Evolutionary conservation across 148 eudicot species (phyloP), one percentile per base, ranked within the genome.

Genomic region (Diospyros lotus): DNA sequence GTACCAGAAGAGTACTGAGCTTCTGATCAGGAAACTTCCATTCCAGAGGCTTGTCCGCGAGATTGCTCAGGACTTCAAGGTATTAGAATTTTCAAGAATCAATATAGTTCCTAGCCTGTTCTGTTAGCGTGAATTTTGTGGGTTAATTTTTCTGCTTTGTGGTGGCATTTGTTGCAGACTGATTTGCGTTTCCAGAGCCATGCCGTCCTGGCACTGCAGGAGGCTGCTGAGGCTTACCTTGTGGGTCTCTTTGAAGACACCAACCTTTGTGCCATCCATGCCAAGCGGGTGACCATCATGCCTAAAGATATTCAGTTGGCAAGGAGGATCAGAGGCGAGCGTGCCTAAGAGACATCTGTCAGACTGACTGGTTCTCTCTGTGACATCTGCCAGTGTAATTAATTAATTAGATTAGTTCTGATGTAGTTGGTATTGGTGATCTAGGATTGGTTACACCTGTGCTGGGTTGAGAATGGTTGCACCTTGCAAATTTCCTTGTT

Each of bases 11-110:
- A 91, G 97, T 58, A 89, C 93, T 1, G 97, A 91, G 87, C 87
- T 91, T 42, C 78, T 91, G 78, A 89, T 91, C 84, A 86, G 93
- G 88, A 91, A 91, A 81, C 83, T 91, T 41, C 91, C 97, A 8
- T 91, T 91, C 90, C 97, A 91, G 84, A 89, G 97, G 88, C 87
- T 91, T 45, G 97, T 89, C 10, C 90, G 93, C 76, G 97, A 91
- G 76, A 91, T 91, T 60, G 97, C 97, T 4, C 93, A 91, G 86
- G 97, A 91, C 84, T 91, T 91, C 85, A 91, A 89, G 81, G 84
- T 81, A 38, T 50, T 12, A 4, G 14, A 28, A 0, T 28, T 28
- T 28, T 28, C 28, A 5, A 2, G 55, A 2, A 4, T 38, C 11
- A 15, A 1, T 64, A 1, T 8, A 2, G 3, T 15, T 50, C n/a